Base-by-base conservation (phyloP, 345 rosid species). In the Euphorbia lathyris region DNA sequence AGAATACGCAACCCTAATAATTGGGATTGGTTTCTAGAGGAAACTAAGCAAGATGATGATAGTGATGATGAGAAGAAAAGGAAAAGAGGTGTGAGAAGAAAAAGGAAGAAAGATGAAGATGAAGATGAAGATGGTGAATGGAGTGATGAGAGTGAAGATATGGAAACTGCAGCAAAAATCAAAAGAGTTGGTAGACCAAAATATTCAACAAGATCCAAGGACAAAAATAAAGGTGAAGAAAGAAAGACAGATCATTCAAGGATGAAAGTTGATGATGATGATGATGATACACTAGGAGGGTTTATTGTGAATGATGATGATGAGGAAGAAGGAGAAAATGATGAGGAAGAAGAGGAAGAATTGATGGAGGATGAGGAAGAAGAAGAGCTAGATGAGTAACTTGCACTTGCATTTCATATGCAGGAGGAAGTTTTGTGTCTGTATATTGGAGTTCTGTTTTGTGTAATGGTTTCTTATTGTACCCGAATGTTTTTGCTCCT, bases 11-110 rank as follows among this genome's bases (percentile, higher is more conserved):
- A 81, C 25, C 20, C 76, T 4, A 83, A 75, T 75, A 68, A 86
- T 36, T 93, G 97, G 98, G 89, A 89, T 55, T 93, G 97, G 98
- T 93, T 89, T 29, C 67, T 93, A 5, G 87, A 85, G 66, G 97
- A 89, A 78, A 53, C 63, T 13, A 72, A 26, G 17, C 76, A 72
- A 40, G 67, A 75, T 36, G 69, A 74, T 13, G 80, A 82, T 10
- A 78, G 76, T 9, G 59, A 77, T 7, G 60, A 66, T 1, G 88
- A 74, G 36, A 67, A 50, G 67, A 67, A 75, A 63, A 45, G 62
- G 32, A 80, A 25, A 74, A 58, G 51, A 61, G 64, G 84, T 17
- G 26, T 65, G 62, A 71, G 79, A 59, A 81, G 70, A 67, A 90
- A 76, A 84, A 81, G 86, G 76, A 84, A 76, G 71, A 81, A 74